phyloP scores from a whole-genome alignment of 2,329 filamentous ascomycete genomes.

The Sclerotinia spermophila region DNA sequence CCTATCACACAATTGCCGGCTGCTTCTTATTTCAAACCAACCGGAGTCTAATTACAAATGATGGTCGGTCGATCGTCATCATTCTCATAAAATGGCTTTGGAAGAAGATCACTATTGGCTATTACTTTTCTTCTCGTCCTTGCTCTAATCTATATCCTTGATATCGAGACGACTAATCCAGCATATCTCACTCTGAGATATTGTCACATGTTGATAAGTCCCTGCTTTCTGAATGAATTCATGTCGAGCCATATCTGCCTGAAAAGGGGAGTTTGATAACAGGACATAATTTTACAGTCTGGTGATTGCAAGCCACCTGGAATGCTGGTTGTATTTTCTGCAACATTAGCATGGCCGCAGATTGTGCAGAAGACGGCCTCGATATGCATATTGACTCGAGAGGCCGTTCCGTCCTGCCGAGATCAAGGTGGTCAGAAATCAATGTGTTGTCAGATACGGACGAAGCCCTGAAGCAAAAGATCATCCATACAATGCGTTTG shows the following conservation, averaged over 20 bases:
- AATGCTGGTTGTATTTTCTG: slow-evolving; percentile 28
- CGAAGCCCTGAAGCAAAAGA: slow-evolving; percentile 23
- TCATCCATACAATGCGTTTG: slow-evolving; percentile 19
- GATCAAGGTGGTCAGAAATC: slow-evolving; percentile 17
- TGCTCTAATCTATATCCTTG: slow-evolving; percentile 21
- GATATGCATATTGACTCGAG: slow-evolving; percentile 16
- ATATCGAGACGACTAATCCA: slow-evolving; percentile 11
- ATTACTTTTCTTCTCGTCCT: slow-evolving; percentile 9
- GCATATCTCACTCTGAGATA: slow-evolving; percentile 15
- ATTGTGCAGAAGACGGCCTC: slow-evolving; percentile 17
- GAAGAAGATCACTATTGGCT: slow-evolving; percentile 9
- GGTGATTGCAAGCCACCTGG: slow-evolving; percentile 30
- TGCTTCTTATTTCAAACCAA: slow-evolving; percentile 22
- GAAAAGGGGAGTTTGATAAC: slow-evolving; percentile 17
- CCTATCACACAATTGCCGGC: slow-evolving; percentile 29
- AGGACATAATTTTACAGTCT: slow-evolving; percentile 27
- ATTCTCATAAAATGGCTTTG: neutral
- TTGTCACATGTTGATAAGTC: slow-evolving; percentile 20
- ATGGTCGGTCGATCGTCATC: slow-evolving; percentile 15
- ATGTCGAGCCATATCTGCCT: slow-evolving; percentile 13
- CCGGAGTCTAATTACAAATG: slow-evolving; percentile 20
- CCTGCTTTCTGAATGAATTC: slow-evolving; percentile 13
- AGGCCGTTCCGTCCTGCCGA: slow-evolving; percentile 17
- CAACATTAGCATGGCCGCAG: slow-evolving; percentile 21
- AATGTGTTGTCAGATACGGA: slow-evolving; percentile 35